These are phyloP conservation scores for Pseudogymnoascus sp. DNA, from an alignment of 2,329 filamentous ascomycete species.

Conservation along the genomic window DNA sequence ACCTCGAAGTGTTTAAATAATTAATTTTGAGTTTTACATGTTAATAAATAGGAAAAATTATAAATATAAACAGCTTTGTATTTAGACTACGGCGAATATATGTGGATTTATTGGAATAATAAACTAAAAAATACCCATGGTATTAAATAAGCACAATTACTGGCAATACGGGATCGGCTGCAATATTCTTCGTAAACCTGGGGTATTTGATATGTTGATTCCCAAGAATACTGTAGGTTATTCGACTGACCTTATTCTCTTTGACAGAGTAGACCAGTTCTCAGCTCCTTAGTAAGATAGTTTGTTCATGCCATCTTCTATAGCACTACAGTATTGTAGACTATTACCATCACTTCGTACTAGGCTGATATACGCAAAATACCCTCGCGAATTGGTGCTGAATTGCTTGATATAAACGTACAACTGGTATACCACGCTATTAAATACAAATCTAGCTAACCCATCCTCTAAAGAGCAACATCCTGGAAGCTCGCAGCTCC, in stretches of 20 bases:
- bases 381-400: background rate
- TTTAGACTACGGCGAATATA: background rate
- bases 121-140: background rate
- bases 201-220: background rate
- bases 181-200: background rate
- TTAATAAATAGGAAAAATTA: background rate
- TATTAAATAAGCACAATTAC: background rate
- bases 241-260: background rate
- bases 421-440: conserved; percentile 10
- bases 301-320: background rate
- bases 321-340: background rate
- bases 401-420: conserved; percentile 8
- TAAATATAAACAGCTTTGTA: too few relatives aligned
- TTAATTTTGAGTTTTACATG: background rate
- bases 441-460: conserved; percentile 3
- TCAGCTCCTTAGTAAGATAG: background rate
- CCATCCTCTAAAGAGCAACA: conserved; percentile 44
- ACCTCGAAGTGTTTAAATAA: background rate
- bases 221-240: background rate
- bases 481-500: conserved; percentile 58
- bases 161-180: background rate
- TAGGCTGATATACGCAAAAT: background rate
- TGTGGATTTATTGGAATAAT: background rate
- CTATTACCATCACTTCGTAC: background rate
- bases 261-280: background rate